Percentiles rank a stretch among this genome's conserved stretches.
phyloP scores from a whole-genome alignment of 2,329 filamentous ascomycete genomes.

The Tolypocladium tundrense region DNA sequence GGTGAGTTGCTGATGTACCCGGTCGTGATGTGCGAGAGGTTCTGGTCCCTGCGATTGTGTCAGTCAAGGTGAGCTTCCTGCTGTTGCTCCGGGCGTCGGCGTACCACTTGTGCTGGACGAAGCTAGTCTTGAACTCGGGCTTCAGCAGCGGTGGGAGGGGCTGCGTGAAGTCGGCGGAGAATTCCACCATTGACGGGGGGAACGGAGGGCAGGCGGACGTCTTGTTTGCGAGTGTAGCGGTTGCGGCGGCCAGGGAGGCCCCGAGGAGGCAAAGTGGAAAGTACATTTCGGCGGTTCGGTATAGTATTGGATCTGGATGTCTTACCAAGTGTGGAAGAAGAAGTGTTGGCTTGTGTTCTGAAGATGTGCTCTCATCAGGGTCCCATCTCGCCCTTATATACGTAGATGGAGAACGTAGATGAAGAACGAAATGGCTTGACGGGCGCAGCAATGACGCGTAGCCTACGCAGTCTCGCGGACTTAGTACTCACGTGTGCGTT shows the following conservation, averaged over 20 bases:
- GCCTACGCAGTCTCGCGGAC: neutral
- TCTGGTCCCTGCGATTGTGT: slow-evolving; percentile 17
- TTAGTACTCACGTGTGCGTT: neutral
- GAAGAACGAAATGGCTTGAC: neutral
- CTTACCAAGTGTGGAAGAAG: neutral
- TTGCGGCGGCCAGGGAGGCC: neutral
- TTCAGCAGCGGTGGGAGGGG: slow-evolving; percentile 20
- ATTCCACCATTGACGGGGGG: slow-evolving; percentile 14
- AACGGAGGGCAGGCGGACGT: slow-evolving; percentile 11
- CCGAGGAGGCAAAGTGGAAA: neutral
- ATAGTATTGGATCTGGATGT: neutral
- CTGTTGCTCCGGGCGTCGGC: neutral
- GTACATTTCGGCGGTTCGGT: neutral
- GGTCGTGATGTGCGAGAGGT: slow-evolving; percentile 26
- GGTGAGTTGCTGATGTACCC: slow-evolving; percentile 26
- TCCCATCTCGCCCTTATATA: neutral
- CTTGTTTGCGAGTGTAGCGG: neutral
- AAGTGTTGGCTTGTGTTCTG: neutral
- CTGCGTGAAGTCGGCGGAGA: slow-evolving; percentile 20
- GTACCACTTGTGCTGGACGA: slow-evolving; percentile 29
- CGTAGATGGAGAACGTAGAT: neutral
- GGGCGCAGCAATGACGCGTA: neutral
- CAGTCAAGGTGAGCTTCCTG: neutral
- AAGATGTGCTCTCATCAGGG: neutral
- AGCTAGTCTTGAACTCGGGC: slow-evolving; percentile 19